These are phyloP conservation scores for Salvia hispanica DNA, from an alignment of 257 asterid species.

Conservation along the genomic window DNA sequence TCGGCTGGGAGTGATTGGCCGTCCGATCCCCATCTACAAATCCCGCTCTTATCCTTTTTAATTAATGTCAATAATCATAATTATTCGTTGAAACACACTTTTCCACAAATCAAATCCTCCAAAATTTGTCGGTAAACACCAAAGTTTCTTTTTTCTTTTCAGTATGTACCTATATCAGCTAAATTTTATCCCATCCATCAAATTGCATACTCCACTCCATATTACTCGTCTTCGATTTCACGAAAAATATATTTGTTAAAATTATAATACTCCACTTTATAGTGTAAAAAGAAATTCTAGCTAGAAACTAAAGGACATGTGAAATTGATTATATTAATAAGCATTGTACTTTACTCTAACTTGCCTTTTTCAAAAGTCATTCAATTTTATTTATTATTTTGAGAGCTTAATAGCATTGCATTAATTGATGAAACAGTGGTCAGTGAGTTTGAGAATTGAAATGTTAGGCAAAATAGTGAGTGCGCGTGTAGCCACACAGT, in stretches of 20 bases:
- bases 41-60: constrained; percentile 12
- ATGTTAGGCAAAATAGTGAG: neutral
- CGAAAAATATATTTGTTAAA: neutral
- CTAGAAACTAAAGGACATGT: too few relatives aligned
- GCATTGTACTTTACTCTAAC: too few relatives aligned
- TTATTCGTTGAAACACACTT: constrained; percentile 34
- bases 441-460: neutral
- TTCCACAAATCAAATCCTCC: constrained; percentile 30
- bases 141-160: neutral
- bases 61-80: constrained; percentile 29
- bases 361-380: too few relatives aligned
- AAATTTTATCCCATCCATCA: neutral
- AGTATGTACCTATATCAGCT: neutral
- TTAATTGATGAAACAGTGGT: neutral
- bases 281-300: too few relatives aligned
- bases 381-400: neutral
- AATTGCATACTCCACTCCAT: neutral
- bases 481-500: neutral
- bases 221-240: too few relatives aligned
- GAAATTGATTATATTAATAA: too few relatives aligned
- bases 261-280: too few relatives aligned
- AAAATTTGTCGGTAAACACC: constrained; percentile 33
- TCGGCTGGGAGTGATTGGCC: constrained; percentile 40
- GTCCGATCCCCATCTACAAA: constrained; percentile 30
- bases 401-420: neutral